Percentiles rank a stretch among this genome's conserved stretches.
Conservation (phyloP, 2,329 filamentous ascomycete genomes). For the Chaetomiaceae sp. region DNA sequence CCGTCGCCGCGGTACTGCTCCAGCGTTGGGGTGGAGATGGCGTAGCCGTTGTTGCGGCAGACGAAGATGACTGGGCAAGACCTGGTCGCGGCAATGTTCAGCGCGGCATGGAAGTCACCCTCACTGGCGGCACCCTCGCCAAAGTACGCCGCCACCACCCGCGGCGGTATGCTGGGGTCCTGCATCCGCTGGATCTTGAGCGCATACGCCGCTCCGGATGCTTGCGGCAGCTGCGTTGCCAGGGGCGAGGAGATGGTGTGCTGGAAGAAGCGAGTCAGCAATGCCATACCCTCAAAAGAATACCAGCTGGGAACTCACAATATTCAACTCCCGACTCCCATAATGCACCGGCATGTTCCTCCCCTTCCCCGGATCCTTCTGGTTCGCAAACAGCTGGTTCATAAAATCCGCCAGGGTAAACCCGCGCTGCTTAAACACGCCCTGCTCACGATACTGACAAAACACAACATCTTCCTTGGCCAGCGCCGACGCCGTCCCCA, state of each 20-base stretch:
- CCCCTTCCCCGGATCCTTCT: constrained; percentile 71
- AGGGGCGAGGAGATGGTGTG: constrained; percentile 75
- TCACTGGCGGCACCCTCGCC: constrained; percentile 78
- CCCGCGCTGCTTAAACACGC: constrained; percentile 84
- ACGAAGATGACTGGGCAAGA: constrained; percentile 74
- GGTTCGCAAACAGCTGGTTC: constrained; percentile 89
- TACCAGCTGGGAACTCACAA: constrained; percentile 51
- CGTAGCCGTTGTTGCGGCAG: constrained; percentile 79
- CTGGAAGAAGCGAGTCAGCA: constrained; percentile 32
- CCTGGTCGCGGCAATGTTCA: constrained; percentile 76
- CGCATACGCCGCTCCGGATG: constrained; percentile 72
- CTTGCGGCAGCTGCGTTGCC: constrained; percentile 76
- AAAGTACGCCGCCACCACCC: constrained; percentile 72
- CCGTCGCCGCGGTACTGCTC: constrained; percentile 82
- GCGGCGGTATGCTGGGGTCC: constrained; percentile 54
- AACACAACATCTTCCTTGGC: constrained; percentile 85
- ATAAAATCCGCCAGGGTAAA: constrained; percentile 88
- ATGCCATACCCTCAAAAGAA: background rate
- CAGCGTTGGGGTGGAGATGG: constrained; percentile 72
- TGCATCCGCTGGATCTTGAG: constrained; percentile 67
- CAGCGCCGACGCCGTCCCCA: constrained; percentile 81
- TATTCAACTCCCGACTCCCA: constrained; percentile 75
- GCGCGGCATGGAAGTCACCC: constrained; percentile 76
- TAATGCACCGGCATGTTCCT: constrained; percentile 99
- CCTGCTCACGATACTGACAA: constrained; percentile 90